Conservation (phyloP, 1,284 basidiomycete species). For the Pseudozyma flocculosa region DNA sequence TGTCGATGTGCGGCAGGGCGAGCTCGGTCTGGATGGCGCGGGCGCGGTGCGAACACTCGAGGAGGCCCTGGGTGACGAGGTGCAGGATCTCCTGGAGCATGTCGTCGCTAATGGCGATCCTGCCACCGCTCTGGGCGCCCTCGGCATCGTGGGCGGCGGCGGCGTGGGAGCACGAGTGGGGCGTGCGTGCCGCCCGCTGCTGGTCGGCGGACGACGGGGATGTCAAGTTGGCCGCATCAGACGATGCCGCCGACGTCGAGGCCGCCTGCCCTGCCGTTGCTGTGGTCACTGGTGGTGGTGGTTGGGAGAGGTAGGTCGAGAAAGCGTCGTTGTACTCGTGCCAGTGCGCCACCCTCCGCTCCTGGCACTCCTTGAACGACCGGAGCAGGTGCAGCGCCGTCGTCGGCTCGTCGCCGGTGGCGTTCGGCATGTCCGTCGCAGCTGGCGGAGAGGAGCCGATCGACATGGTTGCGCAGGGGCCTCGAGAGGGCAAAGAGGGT, state of each 20-base stretch:
- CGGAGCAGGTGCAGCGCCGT: slow-evolving; percentile 22
- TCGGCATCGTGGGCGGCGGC: not conserved
- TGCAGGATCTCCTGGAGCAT: slow-evolving; percentile 33
- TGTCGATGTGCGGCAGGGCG: slow-evolving; percentile 6
- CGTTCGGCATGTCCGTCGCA: too few relatives aligned
- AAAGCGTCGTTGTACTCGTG: slow-evolving; percentile 45
- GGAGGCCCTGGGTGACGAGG: slow-evolving; percentile 36
- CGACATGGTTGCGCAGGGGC: too few relatives aligned
- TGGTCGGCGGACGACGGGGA: not conserved
- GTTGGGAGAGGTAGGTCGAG: slow-evolving; percentile 11
- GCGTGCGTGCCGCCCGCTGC: not conserved
- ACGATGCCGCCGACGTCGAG: too few relatives aligned
- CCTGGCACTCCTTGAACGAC: slow-evolving; percentile 39
- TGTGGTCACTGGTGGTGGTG: not conserved
- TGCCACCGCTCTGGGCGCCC: not conserved
- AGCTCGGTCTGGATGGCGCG: slow-evolving; percentile 31
- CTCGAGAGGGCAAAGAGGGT: too few relatives aligned
- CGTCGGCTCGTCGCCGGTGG: not conserved
- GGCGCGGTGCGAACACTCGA: slow-evolving; percentile 33
- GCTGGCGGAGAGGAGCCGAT: too few relatives aligned
- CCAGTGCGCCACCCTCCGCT: slow-evolving; percentile 34
- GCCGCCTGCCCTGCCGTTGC: too few relatives aligned
- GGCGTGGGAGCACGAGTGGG: not conserved
- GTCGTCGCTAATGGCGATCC: slow-evolving; percentile 2
- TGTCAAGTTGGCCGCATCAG: too few relatives aligned